Base-by-base conservation (phyloP, 202 grass and related monocot species). In the Panicum hallii region DNA sequence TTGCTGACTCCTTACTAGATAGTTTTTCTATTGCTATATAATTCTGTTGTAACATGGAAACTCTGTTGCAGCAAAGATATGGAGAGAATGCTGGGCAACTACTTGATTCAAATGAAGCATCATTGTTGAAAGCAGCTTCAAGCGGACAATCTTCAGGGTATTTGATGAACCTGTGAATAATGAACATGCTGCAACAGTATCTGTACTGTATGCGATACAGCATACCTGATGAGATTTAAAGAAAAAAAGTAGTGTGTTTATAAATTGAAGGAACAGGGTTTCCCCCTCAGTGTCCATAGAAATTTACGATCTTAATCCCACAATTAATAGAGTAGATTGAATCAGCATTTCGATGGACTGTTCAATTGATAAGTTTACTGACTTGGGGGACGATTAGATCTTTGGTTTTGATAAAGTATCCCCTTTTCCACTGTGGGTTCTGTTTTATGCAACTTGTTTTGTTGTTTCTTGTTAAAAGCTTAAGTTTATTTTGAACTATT, bases 81-180 rank as follows among this genome's bases (percentile, higher is more conserved):
- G 86, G 90, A 77, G 94, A 97, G 74, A 98, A 95, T 82, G 88
- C 88, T 72, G 91, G 90, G 7, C 86, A 91, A 70, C 65, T 91
- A 60, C 87, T 94, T 84, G 97, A 99, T 76, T 89, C 97, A 76
- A 90, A 82, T 72, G 89, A 94, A 86, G 72, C 90, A n/a, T 88
- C 92, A 74, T 79, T 99, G 77, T 87, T 99, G 88, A 99, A 96
- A 73, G 88, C 90, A 53, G 82, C 93, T 88, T 89, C 85, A 83
- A 88, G 89, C 81, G 93, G 91, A 68, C 97, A 94, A 71, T 91
- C 97, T 58, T 91, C 93, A 67, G 97, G 97, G 97, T 99, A 92
- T 63, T 81, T 62, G 42, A 50, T 78, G 41, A 75, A 78, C 43
- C 67, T 80, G 19, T 87, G 47, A 84, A 84, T 48, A 81, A 42